A percentile compares a stretch with the other conserved stretches of the same genome.
phyloP scores from a whole-genome alignment of 805 yeast genomes.

The Lipomyces sp. region DNA sequence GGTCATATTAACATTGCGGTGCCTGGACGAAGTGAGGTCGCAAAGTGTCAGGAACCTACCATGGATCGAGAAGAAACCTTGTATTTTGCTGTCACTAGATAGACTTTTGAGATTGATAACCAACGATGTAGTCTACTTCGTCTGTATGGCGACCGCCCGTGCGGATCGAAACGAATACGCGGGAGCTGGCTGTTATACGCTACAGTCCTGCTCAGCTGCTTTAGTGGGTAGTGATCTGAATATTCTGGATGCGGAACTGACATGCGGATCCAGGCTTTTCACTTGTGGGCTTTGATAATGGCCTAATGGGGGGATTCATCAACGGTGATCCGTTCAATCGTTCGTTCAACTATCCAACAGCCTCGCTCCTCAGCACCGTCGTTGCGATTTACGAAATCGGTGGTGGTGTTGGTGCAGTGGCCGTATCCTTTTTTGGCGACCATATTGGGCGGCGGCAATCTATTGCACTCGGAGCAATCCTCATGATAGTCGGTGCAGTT shows the following conservation, averaged over 20 bases:
- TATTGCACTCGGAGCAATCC: constrained; percentile 59
- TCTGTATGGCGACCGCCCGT: not conserved
- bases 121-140: not conserved
- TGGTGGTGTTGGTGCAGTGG: constrained; percentile 55
- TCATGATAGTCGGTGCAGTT: constrained; percentile 64
- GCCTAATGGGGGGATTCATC: constrained; percentile 34
- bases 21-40: too few species aligned
- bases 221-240: not conserved
- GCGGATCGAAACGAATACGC: not conserved
- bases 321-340: constrained; percentile 24
- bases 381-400: constrained; percentile 59
- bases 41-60: not conserved
- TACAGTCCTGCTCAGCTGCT: not conserved
- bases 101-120: not conserved
- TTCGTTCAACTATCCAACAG: constrained; percentile 51
- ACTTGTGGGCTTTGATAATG: constrained; percentile 26
- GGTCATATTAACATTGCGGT: too few species aligned
- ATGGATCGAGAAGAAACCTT: not conserved
- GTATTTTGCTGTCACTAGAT: not conserved
- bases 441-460: constrained; percentile 67
- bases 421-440: constrained; percentile 56
- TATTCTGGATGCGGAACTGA: not conserved
- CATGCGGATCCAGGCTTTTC: not conserved
- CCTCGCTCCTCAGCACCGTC: constrained; percentile 53
- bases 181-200: not conserved